Evolutionary conservation across 352 stramenopile genomes (phyloP), one percentile per base, ranked within the genome.

Genomic region (Phytophthora megakarya): DNA sequence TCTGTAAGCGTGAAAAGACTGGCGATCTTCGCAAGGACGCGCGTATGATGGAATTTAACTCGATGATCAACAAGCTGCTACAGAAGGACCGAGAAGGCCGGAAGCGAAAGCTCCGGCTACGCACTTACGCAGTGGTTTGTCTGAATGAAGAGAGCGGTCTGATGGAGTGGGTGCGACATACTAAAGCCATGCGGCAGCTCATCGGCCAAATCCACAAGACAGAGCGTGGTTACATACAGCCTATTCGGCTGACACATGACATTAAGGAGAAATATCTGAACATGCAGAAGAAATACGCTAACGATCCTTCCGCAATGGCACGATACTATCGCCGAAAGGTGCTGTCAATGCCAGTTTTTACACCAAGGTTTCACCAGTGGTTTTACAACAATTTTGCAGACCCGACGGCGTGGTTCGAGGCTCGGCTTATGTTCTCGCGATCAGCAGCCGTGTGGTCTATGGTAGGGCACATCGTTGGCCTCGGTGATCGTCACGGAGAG

Each of bases 1-100:
- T 98, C 40, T 98, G 93, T 72, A 98, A 98, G 59, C 89, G 97
- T 44, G 98, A 99, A 72, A 98, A 97, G 62, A 98, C 97, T 35
- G 98, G 98, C 6, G 98, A 99, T 73, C 81, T 99, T 47, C 87
- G 98, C 37, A 99, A 99, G 81, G 98, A 99, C 80, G 93, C 97
- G 19, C 92, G 97, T 35, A 97, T 99, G 76, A 99, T 99, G 94
- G 98, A 99, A 75, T 98, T 99, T 52, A 99, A 98, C 66, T 98
- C 91, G 53, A 98, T 99, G 65, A 98, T 99, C 45, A 99, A 99
- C 83, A 96, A 98, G 51, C 78, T 99, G n/a, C 86, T 99, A 53
- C 78, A 95, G 35, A 88, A 87, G 56, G 86, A 98, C 65, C 78
- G 76, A 35, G 97, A 96, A 69, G 90, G 85, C 0, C 81, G 90